Conservation (phyloP, 1,284 basidiomycete species). For the Ustilago vetiveriae region DNA sequence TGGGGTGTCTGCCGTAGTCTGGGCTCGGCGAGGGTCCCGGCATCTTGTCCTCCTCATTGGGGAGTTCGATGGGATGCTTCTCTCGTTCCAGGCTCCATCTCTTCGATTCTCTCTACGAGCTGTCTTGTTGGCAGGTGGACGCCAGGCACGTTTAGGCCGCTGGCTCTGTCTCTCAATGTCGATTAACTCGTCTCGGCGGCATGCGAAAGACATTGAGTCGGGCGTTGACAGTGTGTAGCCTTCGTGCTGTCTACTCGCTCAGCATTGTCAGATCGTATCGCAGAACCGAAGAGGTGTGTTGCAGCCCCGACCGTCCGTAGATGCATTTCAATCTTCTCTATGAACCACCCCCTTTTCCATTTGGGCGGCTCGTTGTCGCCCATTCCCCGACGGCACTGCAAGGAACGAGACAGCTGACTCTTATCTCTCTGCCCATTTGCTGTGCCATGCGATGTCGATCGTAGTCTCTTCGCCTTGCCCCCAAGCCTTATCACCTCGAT, state of each 20-base stretch:
- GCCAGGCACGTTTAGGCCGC: conserved; percentile 43
- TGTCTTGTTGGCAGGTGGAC: conserved; percentile 17
- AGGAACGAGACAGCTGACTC: not conserved
- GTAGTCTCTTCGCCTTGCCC: too few relatives aligned
- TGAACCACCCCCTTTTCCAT: conserved; percentile 29
- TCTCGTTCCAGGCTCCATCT: conserved; percentile 25
- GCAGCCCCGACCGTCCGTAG: conserved; percentile 45
- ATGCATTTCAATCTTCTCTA: conserved; percentile 56
- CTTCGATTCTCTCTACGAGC: conserved; percentile 15
- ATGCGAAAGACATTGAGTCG: conserved; percentile 41
- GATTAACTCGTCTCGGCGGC: conserved; percentile 50
- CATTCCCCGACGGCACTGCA: too few relatives aligned
- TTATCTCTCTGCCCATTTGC: too few relatives aligned
- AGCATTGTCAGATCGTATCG: conserved; percentile 7
- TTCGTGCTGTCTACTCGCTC: conserved; percentile 27
- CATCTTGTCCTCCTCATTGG: conserved; percentile 1
- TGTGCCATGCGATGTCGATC: too few relatives aligned
- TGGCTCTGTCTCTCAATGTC: conserved; percentile 13
- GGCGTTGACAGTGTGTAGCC: conserved; percentile 39
- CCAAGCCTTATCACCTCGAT: too few relatives aligned
- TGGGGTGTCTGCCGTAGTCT: conserved; percentile 42
- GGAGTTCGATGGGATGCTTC: conserved; percentile 3
- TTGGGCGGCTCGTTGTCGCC: conserved; percentile 2
- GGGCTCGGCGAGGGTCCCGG: conserved; percentile 8
- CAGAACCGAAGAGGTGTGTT: conserved; percentile 24